Conservation (phyloP, 306 rosid genomes). For the Hippophae rhamnoides region DNA sequence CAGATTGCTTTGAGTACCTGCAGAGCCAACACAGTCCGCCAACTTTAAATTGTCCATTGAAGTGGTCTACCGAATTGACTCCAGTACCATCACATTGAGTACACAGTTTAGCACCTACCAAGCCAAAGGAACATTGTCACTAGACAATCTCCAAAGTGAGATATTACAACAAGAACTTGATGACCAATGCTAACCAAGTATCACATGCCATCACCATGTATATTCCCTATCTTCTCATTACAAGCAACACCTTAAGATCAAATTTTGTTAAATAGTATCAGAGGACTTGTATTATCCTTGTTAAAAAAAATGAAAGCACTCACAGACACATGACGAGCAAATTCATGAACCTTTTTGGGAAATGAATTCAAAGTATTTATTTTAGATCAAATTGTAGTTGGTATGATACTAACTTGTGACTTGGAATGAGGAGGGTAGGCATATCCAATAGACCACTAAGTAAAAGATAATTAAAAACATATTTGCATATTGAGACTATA, state of each 20-base stretch:
- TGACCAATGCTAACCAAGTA: not conserved
- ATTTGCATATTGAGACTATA: too few relatives aligned
- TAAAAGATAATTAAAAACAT: too few relatives aligned
- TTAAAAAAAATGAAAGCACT: not conserved
- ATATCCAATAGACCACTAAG: too few relatives aligned
- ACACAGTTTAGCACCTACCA: constrained; percentile 56
- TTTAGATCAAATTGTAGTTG: too few relatives aligned
- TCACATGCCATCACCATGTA: not conserved
- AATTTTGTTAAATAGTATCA: not conserved
- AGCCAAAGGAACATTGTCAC: not conserved
- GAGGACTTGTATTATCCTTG: not conserved
- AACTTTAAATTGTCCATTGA: constrained; percentile 84
- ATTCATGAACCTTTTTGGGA: too few relatives aligned
- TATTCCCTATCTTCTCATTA: not conserved
- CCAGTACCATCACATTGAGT: constrained; percentile 79
- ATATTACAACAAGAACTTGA: not conserved
- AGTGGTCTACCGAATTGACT: constrained; percentile 82
- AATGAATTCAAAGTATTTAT: too few relatives aligned
- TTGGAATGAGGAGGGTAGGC: too few relatives aligned
- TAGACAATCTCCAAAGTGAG: not conserved
- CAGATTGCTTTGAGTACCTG: constrained; percentile 47
- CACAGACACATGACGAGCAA: too few relatives aligned
- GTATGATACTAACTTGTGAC: too few relatives aligned
- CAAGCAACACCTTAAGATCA: not conserved
- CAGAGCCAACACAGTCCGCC: constrained; percentile 96